Base-by-base conservation (phyloP, 352 stramenopile genomes). In the Phytophthora citrophthora region DNA sequence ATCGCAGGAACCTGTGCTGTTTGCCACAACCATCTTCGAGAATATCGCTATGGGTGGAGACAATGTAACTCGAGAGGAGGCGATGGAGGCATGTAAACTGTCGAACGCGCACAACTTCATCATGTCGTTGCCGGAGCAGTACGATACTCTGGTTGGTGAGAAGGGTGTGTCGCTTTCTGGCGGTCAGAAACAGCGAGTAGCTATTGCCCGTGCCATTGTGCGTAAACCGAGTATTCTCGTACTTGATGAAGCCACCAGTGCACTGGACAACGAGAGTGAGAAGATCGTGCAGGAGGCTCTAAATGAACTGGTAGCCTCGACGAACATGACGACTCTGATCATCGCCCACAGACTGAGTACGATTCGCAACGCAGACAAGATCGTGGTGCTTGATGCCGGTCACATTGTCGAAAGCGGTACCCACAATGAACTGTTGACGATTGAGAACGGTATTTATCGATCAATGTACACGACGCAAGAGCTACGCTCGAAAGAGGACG, bases 41-140 rank as follows among this genome's bases (percentile, higher is more conserved):
- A 98, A 98, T 58, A 97, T 98, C 63, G 57, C 62, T 12, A 87
- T 88, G 55, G 88, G 88, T 9, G 79, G 77, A n/a, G 60, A 78
- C 36, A 66, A 85, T 41, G 55, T 69, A 32, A 70, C 64, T 13
- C 64, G 55, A 12, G 89, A 89, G 39, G 86, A 97, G 38, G 70
- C 98, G 6, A 69, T 89, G 24, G 75, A 80, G 16, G 95, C 93
- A 1, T 91, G 88, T 3, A 81, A 91, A 62, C 69, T 85, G 53
- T 91, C 94, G 0, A 93, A 98, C 44, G 79, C 97, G 6, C 70
- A 95, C 57, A 64, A 83, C 23, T 98, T 99, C 56, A 95, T 99
- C 62, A 81, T 92, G 54, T 76, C 68, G n/a, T 68, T 99, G 26
- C 83, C 86, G 4, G 63, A 97, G 31, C 76, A 91, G 32, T 98